Conservation (phyloP, 805 yeast genomes). For the Metschnikowia henanensis region DNA sequence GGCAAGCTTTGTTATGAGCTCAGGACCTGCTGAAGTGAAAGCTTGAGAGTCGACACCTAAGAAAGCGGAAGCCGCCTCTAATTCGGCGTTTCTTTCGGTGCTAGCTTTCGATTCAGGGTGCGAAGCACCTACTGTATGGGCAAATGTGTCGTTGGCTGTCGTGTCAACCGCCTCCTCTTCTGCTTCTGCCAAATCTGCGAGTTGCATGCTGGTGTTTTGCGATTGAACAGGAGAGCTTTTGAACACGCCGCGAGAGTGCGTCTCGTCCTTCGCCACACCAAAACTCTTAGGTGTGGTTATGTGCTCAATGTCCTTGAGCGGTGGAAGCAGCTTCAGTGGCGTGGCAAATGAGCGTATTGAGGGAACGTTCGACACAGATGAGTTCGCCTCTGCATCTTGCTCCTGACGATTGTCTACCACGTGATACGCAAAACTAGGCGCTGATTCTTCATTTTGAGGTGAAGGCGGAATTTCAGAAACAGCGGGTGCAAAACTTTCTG, state of each 20-base stretch:
- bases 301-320: conserved; percentile 42
- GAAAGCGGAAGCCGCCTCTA: conserved; percentile 26
- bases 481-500: too few species aligned
- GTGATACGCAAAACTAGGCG: not conserved
- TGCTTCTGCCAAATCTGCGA: conserved; percentile 14
- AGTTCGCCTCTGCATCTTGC: conserved; percentile 15
- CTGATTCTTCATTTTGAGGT: not conserved
- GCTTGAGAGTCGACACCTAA: conserved; percentile 25
- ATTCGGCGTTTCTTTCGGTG: conserved; percentile 12
- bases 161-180: conserved; percentile 18
- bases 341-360: conserved; percentile 29
- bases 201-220: conserved; percentile 8
- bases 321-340: conserved; percentile 42
- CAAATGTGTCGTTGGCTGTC: conserved; percentile 20
- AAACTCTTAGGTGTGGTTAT: conserved; percentile 43
- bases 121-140: conserved; percentile 8
- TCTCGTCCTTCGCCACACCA: conserved; percentile 38
- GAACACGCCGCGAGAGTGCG: conserved; percentile 9
- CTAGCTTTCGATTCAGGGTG: not conserved
- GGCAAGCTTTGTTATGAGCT: conserved; percentile 22
- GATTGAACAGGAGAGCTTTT: conserved; percentile 24
- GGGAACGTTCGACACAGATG: conserved; percentile 9
- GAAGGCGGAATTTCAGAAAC: not conserved
- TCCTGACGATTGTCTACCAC: conserved; percentile 7
- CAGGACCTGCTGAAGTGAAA: conserved; percentile 12